Base-by-base conservation (phyloP, 176 grass and related monocot genomes). In the Poa annua region DNA sequence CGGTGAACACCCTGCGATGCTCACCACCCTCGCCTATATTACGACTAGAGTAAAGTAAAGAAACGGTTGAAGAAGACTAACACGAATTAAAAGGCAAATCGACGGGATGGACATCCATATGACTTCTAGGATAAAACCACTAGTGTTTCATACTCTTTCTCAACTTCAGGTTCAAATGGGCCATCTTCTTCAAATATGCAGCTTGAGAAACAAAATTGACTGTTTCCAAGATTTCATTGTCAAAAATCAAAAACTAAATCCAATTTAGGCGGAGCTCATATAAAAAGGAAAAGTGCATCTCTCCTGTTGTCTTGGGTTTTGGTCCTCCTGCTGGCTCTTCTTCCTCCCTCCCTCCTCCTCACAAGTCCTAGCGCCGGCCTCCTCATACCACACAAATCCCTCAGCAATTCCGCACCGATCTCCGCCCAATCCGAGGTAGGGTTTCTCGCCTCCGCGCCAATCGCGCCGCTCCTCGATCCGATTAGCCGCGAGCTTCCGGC, bases 311-410 rank as follows among this genome's bases (percentile, higher is more conserved):
- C 64, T 38, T 70, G 83, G 86, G 71, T 89, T 88, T 89, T 82
- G 79, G 77, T 89, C 63, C 56, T 80, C 11, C 26, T 60, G 53
- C 54, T 57, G 20, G 55, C 60, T 36, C 77, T 26, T 32, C 77
- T 13, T 12, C 41, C 2, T 34, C 72, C 39, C 19, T 38, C 41
- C 2, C 24, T 65, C 39, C 19, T 38, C 67, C 59, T 67, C 84
- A 85, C 73, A 81, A 57, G 65, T 73, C 79, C 39, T 55, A 67
- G 14, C 87, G 64, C 55, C n/a, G 60, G 60, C 76, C 85, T 84
- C 75, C 35, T 77, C 65, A 41, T 84, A 47, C 87, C 81, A 67
- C 82, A 81, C 34, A 77, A 90, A 85, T 36, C 61, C 87, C 81
- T 51, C 64, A 36, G 49, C 84, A 50, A 84, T 82, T 80, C 32